These are phyloP conservation scores for Lycium ferocissimum DNA, from an alignment of 257 asterid genomes.

Conservation along the genomic window DNA sequence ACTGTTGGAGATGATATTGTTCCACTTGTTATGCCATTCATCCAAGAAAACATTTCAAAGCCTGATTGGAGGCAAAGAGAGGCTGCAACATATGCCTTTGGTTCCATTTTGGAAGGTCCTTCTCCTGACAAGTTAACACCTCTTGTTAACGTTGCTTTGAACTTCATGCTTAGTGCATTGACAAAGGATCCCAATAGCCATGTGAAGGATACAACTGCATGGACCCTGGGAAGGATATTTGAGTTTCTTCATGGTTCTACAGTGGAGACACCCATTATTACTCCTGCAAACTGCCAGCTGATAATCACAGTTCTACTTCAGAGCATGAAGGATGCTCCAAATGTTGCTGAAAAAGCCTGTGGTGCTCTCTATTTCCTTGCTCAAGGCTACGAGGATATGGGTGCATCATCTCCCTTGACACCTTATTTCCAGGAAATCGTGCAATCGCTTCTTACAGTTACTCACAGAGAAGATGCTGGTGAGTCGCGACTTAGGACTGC, in stretches of 20 bases:
- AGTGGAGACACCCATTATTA: constrained; percentile 65
- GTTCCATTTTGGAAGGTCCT: constrained; percentile 87
- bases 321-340: constrained; percentile 85
- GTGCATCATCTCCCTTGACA: constrained; percentile 68
- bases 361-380: constrained; percentile 85
- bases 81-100: constrained; percentile 82
- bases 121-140: constrained; percentile 73
- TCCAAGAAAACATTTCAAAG: constrained; percentile 66
- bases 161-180: constrained; percentile 72
- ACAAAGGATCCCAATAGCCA: constrained; percentile 75
- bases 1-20: constrained; percentile 84
- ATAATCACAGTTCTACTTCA: constrained; percentile 78
- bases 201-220: constrained; percentile 85
- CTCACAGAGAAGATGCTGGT: constrained; percentile 84
- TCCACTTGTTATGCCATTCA: constrained; percentile 80
- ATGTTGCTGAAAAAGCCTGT: constrained; percentile 87
- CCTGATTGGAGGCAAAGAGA: constrained; percentile 83
- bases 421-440: constrained; percentile 86
- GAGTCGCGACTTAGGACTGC: constrained; percentile 81
- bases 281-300: constrained; percentile 73
- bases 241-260: constrained; percentile 82
- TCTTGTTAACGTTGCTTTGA: constrained; percentile 67
- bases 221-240: constrained; percentile 84
- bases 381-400: constrained; percentile 77
- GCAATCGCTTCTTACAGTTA: constrained; percentile 66